Conservation (phyloP, 495 filamentous ascomycete genomes). For the Acidiella bohemica region DNA sequence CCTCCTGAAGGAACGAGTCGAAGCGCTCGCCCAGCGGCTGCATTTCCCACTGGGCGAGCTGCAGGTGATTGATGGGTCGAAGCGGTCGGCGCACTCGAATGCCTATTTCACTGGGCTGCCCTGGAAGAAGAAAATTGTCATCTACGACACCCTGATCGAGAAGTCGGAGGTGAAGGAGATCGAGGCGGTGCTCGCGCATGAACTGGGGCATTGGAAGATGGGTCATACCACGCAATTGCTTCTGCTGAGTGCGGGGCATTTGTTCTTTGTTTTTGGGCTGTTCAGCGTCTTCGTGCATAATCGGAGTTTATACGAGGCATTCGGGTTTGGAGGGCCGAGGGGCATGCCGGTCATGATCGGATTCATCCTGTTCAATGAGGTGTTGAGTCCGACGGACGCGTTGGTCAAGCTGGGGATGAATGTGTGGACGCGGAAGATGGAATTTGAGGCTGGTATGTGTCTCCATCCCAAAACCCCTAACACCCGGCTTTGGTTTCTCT, state of each 20-base stretch:
- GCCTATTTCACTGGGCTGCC: constrained; percentile 97
- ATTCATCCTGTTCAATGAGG: constrained; percentile 91
- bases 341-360: constrained; percentile 92
- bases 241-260: constrained; percentile 62
- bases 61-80: constrained; percentile 94
- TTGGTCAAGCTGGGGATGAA: constrained; percentile 92
- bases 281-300: constrained; percentile 98
- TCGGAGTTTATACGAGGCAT: constrained; percentile 72
- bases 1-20: constrained; percentile 72
- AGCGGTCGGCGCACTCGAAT: constrained; percentile 92
- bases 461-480: neutral
- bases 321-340: constrained; percentile 74
- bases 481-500: no score
- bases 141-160: constrained; percentile 94
- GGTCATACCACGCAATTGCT: constrained; percentile 91
- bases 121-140: constrained; percentile 99
- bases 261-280: constrained; percentile 90
- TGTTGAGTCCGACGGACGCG: constrained; percentile 79
- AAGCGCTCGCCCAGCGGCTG: constrained; percentile 67
- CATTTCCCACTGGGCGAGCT: constrained; percentile 85
- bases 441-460: constrained; percentile 81
- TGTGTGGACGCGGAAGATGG: constrained; percentile 80
- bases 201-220: constrained; percentile 92
- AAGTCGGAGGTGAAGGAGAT: constrained; percentile 86
- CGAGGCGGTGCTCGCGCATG: constrained; percentile 85